Evolutionary conservation across 371 early-diverging fungal genomes (phyloP).

Genomic region (Smittium mucronatum): DNA sequence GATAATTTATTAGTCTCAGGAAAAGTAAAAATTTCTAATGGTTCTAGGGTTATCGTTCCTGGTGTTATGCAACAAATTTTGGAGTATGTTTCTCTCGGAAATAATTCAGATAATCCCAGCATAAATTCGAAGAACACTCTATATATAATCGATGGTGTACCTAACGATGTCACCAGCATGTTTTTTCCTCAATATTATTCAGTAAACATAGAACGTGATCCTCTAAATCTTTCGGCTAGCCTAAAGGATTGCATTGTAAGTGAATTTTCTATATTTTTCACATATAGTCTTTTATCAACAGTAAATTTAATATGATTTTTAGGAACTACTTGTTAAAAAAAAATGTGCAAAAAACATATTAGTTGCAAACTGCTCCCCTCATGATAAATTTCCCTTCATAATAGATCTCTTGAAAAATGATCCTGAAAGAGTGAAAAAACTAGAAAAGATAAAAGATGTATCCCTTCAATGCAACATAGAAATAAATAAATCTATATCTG

Average conservation of each 20-base stretch:
- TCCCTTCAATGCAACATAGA: neutral
- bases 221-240: neutral
- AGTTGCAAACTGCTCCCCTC: neutral
- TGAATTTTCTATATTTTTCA: neutral
- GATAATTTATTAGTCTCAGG: neutral
- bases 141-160: neutral
- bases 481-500: neutral
- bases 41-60: neutral
- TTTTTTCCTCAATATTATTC: neutral
- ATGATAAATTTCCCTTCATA: neutral
- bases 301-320: too few species aligned
- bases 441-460: neutral
- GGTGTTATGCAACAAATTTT: neutral
- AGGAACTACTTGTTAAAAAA: neutral
- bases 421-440: neutral
- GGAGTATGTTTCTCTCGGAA: neutral
- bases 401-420: neutral
- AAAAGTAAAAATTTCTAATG: neutral
- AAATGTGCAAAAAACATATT: neutral
- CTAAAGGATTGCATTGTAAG: neutral
- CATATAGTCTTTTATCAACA: neutral
- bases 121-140: neutral
- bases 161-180: neutral
- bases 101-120: neutral
- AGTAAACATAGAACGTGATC: neutral